Evolutionary conservation across 2,329 filamentous ascomycete genomes (phyloP), one percentile per base, ranked within the genome.

Genomic region (Alternaria burnsii): DNA sequence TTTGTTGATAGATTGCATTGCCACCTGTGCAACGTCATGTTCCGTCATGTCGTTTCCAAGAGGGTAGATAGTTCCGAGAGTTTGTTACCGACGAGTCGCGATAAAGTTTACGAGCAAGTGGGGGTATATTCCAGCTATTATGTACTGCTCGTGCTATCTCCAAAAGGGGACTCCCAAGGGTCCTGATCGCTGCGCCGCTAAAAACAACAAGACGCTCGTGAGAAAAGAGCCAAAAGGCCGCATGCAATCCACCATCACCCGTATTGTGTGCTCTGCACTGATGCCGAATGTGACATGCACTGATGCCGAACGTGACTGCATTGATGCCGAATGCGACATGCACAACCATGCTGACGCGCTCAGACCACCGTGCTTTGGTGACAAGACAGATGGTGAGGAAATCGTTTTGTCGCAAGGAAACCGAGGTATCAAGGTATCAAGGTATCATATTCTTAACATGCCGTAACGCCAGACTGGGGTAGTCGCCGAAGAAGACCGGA

Each of bases 101-200:
- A 53, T 18, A 58, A 28, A 50, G 53, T 18, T 48, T 52, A 47
- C 46, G 59, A 51, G 55, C 48, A 50, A 61, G 57, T 52, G 48
- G 48, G 57, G 56, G 58, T 67, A 67, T 66, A 65, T 61, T 65
- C 54, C 62, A 62, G 46, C 52, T 69, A 67, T 63, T 71, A 70
- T 71, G 62, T 71, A 66, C 58, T 66, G 55, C 57, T 52, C 40
- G 18, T 54, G 56, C 50, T 60, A 56, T 69, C 52, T 62, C 48
- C 14, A 43, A 42, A 54, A 36, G 20, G 50, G 40, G 36, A 48
- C 43, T 32, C 41, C 41, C 38, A 55, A 50, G 32, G 14, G 46
- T 61, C 54, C 54, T 12, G 26, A 56, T 53, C 61, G 60, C 63
- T 66, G 60, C 63, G 65, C 59, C 63, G 61, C 57, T 57, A 50